phyloP scores from a whole-genome alignment of 2,329 filamentous ascomycete genomes.

The Monosporascus cannonballus region DNA sequence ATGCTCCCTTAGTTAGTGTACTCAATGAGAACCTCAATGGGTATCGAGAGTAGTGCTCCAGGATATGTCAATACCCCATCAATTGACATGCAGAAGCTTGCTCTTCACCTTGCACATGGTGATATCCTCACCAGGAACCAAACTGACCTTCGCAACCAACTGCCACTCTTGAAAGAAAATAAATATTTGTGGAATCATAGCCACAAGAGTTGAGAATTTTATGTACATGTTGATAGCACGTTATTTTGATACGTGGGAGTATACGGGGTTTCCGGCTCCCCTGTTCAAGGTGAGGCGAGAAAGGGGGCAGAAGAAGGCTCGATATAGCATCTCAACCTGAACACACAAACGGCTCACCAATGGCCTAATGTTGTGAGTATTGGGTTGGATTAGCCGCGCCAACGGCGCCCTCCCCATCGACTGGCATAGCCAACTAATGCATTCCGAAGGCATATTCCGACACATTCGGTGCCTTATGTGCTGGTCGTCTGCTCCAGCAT shows the following conservation, averaged over 20 bases:
- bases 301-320: too few species aligned
- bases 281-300: not conserved
- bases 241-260: not conserved
- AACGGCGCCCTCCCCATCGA: not conserved
- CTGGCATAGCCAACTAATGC: not conserved
- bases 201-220: not conserved
- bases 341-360: too few species aligned
- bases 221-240: not conserved
- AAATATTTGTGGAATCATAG: not conserved
- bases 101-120: too few species aligned
- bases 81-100: too few species aligned
- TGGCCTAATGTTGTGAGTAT: not conserved
- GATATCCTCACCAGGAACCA: too few species aligned
- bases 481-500: slow-evolving; percentile 56
- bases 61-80: too few species aligned
- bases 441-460: not conserved
- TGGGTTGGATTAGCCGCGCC: not conserved
- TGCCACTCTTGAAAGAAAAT: not conserved
- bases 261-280: not conserved
- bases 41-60: too few species aligned
- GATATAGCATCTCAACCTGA: too few species aligned
- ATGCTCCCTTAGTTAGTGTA: too few species aligned
- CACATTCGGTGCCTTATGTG: slow-evolving; percentile 6
- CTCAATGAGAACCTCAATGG: too few species aligned
- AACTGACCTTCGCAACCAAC: too few species aligned